Evolutionary conservation across 768 basidiomycete genomes (phyloP), one percentile per base, ranked within the genome.

Genomic region (Phylloporus arenicola): DNA sequence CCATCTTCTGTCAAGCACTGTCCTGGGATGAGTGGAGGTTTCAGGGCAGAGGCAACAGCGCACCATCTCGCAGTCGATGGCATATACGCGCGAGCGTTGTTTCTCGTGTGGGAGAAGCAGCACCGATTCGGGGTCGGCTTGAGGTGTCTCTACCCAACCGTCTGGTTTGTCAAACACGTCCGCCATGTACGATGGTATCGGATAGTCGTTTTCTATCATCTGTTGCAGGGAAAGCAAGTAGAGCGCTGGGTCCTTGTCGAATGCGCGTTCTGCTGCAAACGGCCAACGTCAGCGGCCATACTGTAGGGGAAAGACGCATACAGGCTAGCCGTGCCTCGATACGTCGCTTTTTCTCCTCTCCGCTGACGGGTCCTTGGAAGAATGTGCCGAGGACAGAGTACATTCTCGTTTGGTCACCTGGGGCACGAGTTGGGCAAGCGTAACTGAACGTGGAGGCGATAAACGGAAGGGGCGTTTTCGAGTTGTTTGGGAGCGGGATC

Each of bases 41-140:
- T 6, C 1, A 11, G 43, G 4, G 16, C 1, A 24, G 33, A 38
- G 9, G 1, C 34, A n/a, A 10, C 61, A 30, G 12, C 80, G 47
- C 52, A 91, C 94, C 95, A 97, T 97, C 67, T 97, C 95, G 67
- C 95, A 98, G 74, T 99, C 95, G 42, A 99, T 79, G 0, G 91
- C 90, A 48, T 88, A 84, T 22, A 95, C 78, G 51, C 72, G 75
- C 4, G 77, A 73, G 40, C 64, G 64, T n/a, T 59, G 61, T 27
- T 61, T 68, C 17, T 69, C 38, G 44, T 63, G 45, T 48, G 62
- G 63, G 3, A 68, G 60, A 16, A 69, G 55, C n/a, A 70, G 41
- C 30, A 71, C 45, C 3, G 69, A 56, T 27, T 67, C 60, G 34
- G 68, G 58, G 2, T 56, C 47, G 0, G 72, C 66, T 50, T 80